Conservation (phyloP, 2,329 filamentous ascomycete genomes). For the Xylaria multiplex region DNA sequence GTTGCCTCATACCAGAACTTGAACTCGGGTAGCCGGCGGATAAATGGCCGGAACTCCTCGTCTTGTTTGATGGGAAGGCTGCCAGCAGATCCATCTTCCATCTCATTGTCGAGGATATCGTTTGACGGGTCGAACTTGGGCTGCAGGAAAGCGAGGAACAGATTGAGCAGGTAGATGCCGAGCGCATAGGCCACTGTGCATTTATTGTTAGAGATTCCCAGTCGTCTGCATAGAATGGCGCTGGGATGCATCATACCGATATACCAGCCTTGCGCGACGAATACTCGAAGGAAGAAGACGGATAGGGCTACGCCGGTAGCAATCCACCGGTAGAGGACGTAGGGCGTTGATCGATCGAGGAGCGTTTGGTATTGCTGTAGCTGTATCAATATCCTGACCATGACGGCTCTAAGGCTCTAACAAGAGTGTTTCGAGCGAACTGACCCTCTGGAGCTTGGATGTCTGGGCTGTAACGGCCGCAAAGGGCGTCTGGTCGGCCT, state of each 20-base stretch:
- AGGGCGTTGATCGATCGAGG: slow-evolving; percentile 93
- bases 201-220: slow-evolving; percentile 31
- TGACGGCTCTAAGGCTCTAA: background rate
- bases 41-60: slow-evolving; percentile 98
- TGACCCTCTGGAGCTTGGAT: slow-evolving; percentile 75
- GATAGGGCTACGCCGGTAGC: slow-evolving; percentile 80
- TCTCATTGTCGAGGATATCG: slow-evolving; percentile 88
- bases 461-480: slow-evolving; percentile 89
- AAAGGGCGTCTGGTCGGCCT: slow-evolving; percentile 92
- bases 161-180: slow-evolving; percentile 97
- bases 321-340: slow-evolving; percentile 87
- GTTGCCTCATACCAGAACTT: slow-evolving; percentile 99
- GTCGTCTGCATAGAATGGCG: background rate
- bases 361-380: slow-evolving; percentile 89
- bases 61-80: slow-evolving; percentile 93
- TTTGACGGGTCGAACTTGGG: slow-evolving; percentile 99
- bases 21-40: slow-evolving; percentile 95
- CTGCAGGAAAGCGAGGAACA: slow-evolving; percentile 97
- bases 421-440: slow-evolving; percentile 44
- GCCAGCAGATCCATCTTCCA: slow-evolving; percentile 88
- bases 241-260: slow-evolving; percentile 72
- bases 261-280: slow-evolving; percentile 97
- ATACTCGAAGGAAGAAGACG: slow-evolving; percentile 87
- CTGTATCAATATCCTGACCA: slow-evolving; percentile 28
- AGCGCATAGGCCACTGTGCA: slow-evolving; percentile 89